Percentiles rank a stretch among this genome's conserved stretches.
Conservation (phyloP, 768 basidiomycete species). For the Artomyces pyxidatus region DNA sequence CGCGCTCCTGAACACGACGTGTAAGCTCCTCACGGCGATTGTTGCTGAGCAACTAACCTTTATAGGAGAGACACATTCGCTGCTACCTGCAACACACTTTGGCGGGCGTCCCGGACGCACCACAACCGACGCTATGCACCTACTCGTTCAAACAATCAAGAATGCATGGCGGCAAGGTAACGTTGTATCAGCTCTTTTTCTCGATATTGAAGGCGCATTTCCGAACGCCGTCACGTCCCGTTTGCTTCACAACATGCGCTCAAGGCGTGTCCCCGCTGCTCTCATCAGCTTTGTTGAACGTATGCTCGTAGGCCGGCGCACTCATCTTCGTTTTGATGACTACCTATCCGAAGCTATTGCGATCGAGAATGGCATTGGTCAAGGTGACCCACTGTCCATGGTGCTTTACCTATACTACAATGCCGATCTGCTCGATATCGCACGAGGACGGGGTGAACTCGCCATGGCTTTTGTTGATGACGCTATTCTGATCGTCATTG, state of each 20-base stretch:
- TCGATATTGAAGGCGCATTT: background rate
- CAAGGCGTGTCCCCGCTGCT: background rate
- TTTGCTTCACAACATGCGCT: background rate
- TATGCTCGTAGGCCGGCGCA: no score
- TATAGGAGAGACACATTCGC: background rate
- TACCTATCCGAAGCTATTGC: slow-evolving; percentile 7
- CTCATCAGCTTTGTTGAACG: no score
- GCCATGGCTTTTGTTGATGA: slow-evolving; percentile 13
- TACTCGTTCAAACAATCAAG: background rate
- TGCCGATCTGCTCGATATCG: background rate
- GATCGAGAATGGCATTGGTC: background rate
- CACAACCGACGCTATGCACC: background rate
- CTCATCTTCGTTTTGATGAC: no score
- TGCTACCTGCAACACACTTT: background rate
- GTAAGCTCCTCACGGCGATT: slow-evolving; percentile 13
- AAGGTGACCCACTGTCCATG: background rate
- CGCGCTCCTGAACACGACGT: slow-evolving; percentile 13
- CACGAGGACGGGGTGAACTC: background rate
- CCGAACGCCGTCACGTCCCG: background rate
- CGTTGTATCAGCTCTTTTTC: background rate
- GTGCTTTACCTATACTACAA: slow-evolving; percentile 2
- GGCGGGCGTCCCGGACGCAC: background rate
- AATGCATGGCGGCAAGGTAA: background rate
- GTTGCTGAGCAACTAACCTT: slow-evolving; percentile 1
- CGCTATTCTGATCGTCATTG: slow-evolving; percentile 4